Evolutionary conservation across 225 moss, liverwort and hornwort genomes (phyloP), one percentile per base, ranked within the genome.

Genomic region (Polytrichum commune): DNA sequence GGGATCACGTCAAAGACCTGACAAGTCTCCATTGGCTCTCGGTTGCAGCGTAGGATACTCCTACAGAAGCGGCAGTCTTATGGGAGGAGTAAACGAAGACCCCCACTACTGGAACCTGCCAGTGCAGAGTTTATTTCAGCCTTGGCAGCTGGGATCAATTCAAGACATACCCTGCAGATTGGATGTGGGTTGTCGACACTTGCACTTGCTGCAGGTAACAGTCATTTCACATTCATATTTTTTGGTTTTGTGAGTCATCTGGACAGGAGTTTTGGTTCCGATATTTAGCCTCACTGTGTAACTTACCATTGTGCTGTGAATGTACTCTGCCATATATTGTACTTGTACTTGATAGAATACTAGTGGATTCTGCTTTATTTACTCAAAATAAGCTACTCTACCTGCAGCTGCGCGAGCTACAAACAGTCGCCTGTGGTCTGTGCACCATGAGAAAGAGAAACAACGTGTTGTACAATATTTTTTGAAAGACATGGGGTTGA

Each of bases 161-260:
- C 90, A 63, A 88, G 79, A 60, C 90, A 88, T 76, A 90, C 85
- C 29, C 53, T 90, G 65, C 90, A 90, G 75, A 68, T 90, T 70
- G 90, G 90, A 72, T 90, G 90, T 76, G 90, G 90, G 63, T 65
- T 90, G 65, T 90, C 90, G 53, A 88, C 90, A n/a, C 76, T 90
- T 57, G 85, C 90, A 27, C 88, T 90, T 64, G 90, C 90, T 66
- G 87, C 87, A 80, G 83, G 83, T 83, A 54, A 38, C 53, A 55
- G 26, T 53, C 32, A 24, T 19, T 8, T 58, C 6, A 6, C 58
- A 13, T 58, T 58, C 58, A 20, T 13, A 22, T 6, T 7, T 58
- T 58, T 9, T 8, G 24, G 58, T 58, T 58, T 23, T 58, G 57
- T 58, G 58, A 58, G 58, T 58, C 20, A n/a, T 24, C 24, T 23